Evolutionary conservation across 805 yeast genomes (phyloP).

Genomic region (Lipomyces yamanashiensis): DNA sequence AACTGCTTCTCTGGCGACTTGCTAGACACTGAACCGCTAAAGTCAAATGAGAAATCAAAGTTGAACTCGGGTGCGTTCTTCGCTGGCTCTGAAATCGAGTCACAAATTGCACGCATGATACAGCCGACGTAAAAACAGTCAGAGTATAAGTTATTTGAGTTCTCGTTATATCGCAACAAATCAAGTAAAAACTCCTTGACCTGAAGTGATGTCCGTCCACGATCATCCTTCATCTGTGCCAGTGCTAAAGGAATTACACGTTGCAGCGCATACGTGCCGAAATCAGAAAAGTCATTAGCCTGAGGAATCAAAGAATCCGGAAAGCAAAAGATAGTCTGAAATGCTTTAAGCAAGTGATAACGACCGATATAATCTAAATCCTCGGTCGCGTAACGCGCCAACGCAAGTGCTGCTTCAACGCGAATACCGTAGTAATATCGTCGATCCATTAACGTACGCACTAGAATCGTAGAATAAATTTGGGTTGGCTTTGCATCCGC

Average conservation of each 20-base stretch:
- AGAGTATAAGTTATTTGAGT: slow-evolving; percentile 73
- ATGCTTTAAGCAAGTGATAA: slow-evolving; percentile 70
- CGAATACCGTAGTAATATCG: slow-evolving; percentile 90
- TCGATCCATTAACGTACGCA: slow-evolving; percentile 79
- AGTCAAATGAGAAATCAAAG: slow-evolving; percentile 32
- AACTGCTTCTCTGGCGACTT: slow-evolving; percentile 42
- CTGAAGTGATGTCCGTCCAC: slow-evolving; percentile 62
- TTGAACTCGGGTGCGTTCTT: slow-evolving; percentile 14
- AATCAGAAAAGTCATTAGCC: slow-evolving; percentile 79
- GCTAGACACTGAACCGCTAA: slow-evolving; percentile 2
- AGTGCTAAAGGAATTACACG: slow-evolving; percentile 69
- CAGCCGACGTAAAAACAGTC: slow-evolving; percentile 70
- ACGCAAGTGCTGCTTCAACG: slow-evolving; percentile 80
- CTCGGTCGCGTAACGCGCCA: slow-evolving; percentile 68
- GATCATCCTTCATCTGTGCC: slow-evolving; percentile 60
- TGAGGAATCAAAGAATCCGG: slow-evolving; percentile 67
- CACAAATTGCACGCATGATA: slow-evolving; percentile 61
- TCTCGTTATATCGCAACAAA: slow-evolving; percentile 81
- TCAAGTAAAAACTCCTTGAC: slow-evolving; percentile 69
- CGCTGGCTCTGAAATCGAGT: slow-evolving; percentile 41
- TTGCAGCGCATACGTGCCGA: slow-evolving; percentile 69
- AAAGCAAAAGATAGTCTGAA: slow-evolving; percentile 73
- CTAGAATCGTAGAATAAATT: slow-evolving; percentile 73
- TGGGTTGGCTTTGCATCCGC: slow-evolving; percentile 63
- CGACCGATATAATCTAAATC: slow-evolving; percentile 72